Percentiles rank a stretch among this genome's conserved stretches.
These are phyloP conservation scores for Populus hybrid DNA, from an alignment of 441 rosid genomes.

Conservation along the genomic window DNA sequence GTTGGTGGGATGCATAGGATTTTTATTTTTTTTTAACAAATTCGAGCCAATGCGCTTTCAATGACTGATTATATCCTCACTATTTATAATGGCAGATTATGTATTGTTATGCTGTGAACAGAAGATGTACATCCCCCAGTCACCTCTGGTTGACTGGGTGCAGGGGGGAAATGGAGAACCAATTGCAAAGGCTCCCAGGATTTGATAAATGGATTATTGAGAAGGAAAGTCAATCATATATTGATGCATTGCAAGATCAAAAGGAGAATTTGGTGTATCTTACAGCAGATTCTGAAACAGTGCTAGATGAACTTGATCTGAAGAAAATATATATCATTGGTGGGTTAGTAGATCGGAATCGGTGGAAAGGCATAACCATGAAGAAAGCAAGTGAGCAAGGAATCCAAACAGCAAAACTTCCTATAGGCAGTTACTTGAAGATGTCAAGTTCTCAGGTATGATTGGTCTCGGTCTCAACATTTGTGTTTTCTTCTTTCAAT, in stretches of 20 bases:
- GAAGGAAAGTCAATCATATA: constrained; percentile 63
- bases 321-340: constrained; percentile 65
- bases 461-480: background rate
- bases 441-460: constrained; percentile 93
- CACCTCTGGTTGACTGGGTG: constrained; percentile 89
- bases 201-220: constrained; percentile 85
- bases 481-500: background rate
- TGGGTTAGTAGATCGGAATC: constrained; percentile 85
- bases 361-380: constrained; percentile 88
- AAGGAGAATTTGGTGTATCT: constrained; percentile 78
- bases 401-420: constrained; percentile 80
- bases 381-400: constrained; percentile 86
- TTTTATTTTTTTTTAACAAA: background rate
- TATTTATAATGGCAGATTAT: constrained; percentile 51
- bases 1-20: too few relatives aligned
- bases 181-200: constrained; percentile 73
- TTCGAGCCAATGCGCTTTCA: background rate
- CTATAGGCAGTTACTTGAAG: constrained; percentile 77
- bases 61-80: background rate
- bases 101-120: constrained; percentile 89
- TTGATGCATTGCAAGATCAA: constrained; percentile 61
- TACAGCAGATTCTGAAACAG: constrained; percentile 77
- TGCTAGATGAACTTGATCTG: constrained; percentile 60
- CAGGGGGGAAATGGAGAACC: constrained; percentile 57
- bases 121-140: constrained; percentile 53